phyloP scores from a whole-genome alignment of 2,329 filamentous ascomycete genomes.

The Clarireedia hainanense region DNA sequence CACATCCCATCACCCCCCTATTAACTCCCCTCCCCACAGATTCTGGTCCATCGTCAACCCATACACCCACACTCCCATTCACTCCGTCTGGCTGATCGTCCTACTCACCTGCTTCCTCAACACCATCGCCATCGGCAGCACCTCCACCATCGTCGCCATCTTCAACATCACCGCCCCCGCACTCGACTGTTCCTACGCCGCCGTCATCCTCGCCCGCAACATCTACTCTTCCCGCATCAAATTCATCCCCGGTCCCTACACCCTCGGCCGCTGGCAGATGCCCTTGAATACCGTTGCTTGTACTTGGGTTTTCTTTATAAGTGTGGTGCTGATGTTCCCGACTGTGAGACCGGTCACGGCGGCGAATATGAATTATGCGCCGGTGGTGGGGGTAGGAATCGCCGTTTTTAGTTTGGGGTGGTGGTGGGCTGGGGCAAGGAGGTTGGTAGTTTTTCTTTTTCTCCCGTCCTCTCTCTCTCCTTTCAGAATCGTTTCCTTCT shows the following conservation, averaged over 20 bases:
- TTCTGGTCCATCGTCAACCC: constrained; percentile 45
- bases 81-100: constrained; percentile 58
- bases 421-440: constrained; percentile 33
- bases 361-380: constrained; percentile 44
- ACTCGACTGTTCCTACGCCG: constrained; percentile 46
- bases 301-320: constrained; percentile 56
- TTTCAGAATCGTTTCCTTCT: not conserved
- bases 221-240: constrained; percentile 19
- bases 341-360: constrained; percentile 38
- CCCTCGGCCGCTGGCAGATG: constrained; percentile 46
- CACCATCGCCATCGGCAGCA: constrained; percentile 43
- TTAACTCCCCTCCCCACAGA: constrained; percentile 24
- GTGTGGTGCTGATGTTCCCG: constrained; percentile 49
- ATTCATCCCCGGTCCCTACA: constrained; percentile 41
- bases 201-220: constrained; percentile 44
- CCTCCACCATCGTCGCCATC: constrained; percentile 43
- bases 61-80: constrained; percentile 49
- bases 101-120: constrained; percentile 45
- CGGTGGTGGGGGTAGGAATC: constrained; percentile 39
- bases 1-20: not conserved
- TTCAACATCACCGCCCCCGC: constrained; percentile 46
- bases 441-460: constrained; percentile 6
- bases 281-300: constrained; percentile 48
- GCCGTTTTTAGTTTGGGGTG: constrained; percentile 41
- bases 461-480: too few relatives aligned